Base-by-base conservation (phyloP, 176 grass and related monocot genomes). In the Tillandsia leiboldiana region DNA sequence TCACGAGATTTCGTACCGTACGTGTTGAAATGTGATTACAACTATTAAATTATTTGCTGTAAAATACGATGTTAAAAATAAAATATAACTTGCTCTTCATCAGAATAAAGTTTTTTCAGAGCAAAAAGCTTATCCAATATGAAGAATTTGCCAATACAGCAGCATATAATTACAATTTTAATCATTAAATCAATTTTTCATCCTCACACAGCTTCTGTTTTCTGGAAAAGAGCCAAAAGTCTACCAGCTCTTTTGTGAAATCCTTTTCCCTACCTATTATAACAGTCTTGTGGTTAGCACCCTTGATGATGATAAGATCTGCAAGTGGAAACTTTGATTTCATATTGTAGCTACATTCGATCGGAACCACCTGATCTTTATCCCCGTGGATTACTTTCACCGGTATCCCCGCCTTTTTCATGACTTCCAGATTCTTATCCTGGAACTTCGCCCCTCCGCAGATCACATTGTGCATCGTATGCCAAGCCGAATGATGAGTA, bases 391-490 rank as follows among this genome's bases (percentile, higher is more conserved):
- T 62, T 11, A 79, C 65, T 81, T 28, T 84, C 64, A 92, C 76
- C 20, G 88, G 66, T 53, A 96, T 61, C 13, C 82, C 77, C 7
- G 76, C 89, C 12, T 70, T 77, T 50, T 69, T 50, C 28, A 96
- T 33, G 27, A 68, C 80, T 24, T 87, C 79, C 73, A 92, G 85
- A 68, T 85, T 73, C 26, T 29, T 5, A 71, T 87, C 86, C 82
- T 92, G 82, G 48, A 59, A 42, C 49, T 17, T 67, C 0, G 83
- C 83, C 2, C 86, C 89, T 6, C 84, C 89, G 63, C 89, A 96
- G 57, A 96, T 77, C 51, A 92, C 93, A 77, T 96, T 96, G 78
- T 96, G 92, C 92, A 96, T 96, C 3, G 88, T 96, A 70, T 92
- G 84, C 89, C 89, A 96, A 51, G 86, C 93, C n/a, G 93, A 92